Conservation (phyloP, 2,329 filamentous ascomycete genomes). For the Thielaviopsis musarum region DNA sequence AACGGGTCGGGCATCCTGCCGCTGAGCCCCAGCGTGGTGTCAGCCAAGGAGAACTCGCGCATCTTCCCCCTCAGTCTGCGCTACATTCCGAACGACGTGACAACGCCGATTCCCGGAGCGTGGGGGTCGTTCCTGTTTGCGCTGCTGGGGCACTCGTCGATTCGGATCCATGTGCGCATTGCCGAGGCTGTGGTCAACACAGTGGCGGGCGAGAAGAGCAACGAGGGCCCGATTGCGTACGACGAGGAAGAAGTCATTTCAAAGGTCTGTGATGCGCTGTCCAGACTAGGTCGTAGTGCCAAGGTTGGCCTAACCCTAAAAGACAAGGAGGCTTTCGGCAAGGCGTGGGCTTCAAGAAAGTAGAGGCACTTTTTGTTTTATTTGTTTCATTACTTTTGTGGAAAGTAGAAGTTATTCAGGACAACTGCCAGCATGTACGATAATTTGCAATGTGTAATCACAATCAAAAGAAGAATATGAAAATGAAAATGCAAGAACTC, state of each 20-base stretch:
- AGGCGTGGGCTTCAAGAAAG: constrained; percentile 38
- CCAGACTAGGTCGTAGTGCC: constrained; percentile 75
- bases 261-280: constrained; percentile 66
- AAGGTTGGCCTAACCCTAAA: constrained; percentile 67
- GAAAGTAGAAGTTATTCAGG: not conserved
- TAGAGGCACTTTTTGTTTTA: not conserved
- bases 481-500: not conserved
- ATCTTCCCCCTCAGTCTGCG: constrained; percentile 85
- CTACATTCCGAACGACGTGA: constrained; percentile 78
- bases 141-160: constrained; percentile 66
- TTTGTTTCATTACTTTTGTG: not conserved
- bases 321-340: constrained; percentile 72
- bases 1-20: constrained; percentile 84
- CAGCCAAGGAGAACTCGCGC: constrained; percentile 46
- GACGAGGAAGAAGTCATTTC: constrained; percentile 61
- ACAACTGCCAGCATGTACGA: not conserved
- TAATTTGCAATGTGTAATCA: not conserved
- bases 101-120: constrained; percentile 67
- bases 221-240: constrained; percentile 19
- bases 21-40: constrained; percentile 60
- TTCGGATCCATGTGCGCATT: constrained; percentile 80
- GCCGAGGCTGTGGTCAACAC: constrained; percentile 53
- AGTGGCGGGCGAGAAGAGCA: constrained; percentile 20
- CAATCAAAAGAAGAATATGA: constrained; percentile 5
- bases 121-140: constrained; percentile 70